phyloP scores from a whole-genome alignment of 441 rosid species.

The Brassica hybrid region DNA sequence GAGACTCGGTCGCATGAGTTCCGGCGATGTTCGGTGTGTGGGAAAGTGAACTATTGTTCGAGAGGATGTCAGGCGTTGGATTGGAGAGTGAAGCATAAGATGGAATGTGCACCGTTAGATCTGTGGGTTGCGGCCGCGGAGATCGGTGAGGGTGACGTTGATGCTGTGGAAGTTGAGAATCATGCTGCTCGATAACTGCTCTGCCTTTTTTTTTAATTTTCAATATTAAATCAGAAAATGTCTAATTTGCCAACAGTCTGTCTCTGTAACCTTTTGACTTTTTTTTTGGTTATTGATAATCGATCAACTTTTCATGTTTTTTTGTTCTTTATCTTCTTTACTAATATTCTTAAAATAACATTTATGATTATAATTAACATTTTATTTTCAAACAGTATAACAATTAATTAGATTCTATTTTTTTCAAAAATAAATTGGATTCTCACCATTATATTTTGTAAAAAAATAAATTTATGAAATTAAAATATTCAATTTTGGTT shows the following conservation, averaged over 20 bases:
- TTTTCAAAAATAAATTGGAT: background rate
- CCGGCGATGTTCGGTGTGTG: slow-evolving; percentile 84
- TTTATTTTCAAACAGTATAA: background rate
- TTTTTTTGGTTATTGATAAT: background rate
- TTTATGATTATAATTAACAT: background rate
- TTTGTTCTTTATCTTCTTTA: background rate
- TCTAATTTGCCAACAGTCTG: slow-evolving; percentile 13
- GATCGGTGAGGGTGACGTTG: slow-evolving; percentile 35
- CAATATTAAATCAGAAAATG: slow-evolving; percentile 7
- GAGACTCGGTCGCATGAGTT: slow-evolving; percentile 84
- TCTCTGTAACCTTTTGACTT: slow-evolving; percentile 11
- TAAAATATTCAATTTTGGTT: background rate
- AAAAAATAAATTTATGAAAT: background rate
- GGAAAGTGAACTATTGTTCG: slow-evolving; percentile 82
- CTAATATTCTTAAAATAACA: background rate
- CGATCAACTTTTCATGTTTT: background rate
- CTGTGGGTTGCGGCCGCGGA: slow-evolving; percentile 44
- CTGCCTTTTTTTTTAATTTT: background rate
- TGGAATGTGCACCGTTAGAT: slow-evolving; percentile 61
- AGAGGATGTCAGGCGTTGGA: slow-evolving; percentile 90
- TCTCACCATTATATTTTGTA: background rate
- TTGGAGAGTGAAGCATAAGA: slow-evolving; percentile 82
- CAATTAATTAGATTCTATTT: background rate
- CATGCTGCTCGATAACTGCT: slow-evolving; percentile 20
- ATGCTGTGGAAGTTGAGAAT: slow-evolving; percentile 37